phyloP scores from a whole-genome alignment of 2,329 filamentous ascomycete species.

The Ophiostoma sp. region DNA sequence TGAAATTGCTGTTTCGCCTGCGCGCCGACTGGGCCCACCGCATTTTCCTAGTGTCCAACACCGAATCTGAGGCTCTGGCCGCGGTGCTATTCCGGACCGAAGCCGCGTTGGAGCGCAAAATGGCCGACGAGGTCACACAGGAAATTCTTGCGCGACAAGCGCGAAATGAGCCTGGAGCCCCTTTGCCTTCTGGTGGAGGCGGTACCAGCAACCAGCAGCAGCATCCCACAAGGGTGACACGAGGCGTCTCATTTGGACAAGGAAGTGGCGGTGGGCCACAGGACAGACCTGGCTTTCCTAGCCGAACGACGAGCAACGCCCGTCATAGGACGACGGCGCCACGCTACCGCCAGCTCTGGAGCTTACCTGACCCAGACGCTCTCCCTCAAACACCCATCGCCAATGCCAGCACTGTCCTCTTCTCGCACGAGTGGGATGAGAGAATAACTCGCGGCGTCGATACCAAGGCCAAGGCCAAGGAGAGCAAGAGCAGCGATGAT shows the following conservation, averaged over 20 bases:
- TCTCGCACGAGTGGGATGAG: constrained; percentile 41
- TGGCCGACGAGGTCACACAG: constrained; percentile 53
- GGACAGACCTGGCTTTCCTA: constrained; percentile 33
- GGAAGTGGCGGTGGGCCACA: neutral
- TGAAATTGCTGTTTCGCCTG: constrained; percentile 79
- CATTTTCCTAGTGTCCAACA: constrained; percentile 68
- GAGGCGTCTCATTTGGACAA: constrained; percentile 57
- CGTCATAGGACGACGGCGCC: constrained; percentile 33
- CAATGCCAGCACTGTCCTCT: constrained; percentile 53
- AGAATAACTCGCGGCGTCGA: constrained; percentile 22
- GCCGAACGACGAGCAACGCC: constrained; percentile 46
- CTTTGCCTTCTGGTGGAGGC: constrained; percentile 41
- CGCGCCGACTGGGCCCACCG: constrained; percentile 79
- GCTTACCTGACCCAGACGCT: constrained; percentile 56
- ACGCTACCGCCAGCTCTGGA: constrained; percentile 58
- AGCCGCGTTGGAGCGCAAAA: constrained; percentile 51
- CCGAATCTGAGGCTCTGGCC: constrained; percentile 73
- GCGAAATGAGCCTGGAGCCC: constrained; percentile 46
- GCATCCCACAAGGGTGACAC: constrained; percentile 17
- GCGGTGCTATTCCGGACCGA: constrained; percentile 68
- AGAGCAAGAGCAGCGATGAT: neutral
- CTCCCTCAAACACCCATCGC: constrained; percentile 51
- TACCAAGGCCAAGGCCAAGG: constrained; percentile 18
- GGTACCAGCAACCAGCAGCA: constrained; percentile 27
- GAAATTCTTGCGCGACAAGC: constrained; percentile 42